Evolutionary conservation across 2,329 filamentous ascomycete genomes (phyloP).

Genomic region (Penicillium sp.): DNA sequence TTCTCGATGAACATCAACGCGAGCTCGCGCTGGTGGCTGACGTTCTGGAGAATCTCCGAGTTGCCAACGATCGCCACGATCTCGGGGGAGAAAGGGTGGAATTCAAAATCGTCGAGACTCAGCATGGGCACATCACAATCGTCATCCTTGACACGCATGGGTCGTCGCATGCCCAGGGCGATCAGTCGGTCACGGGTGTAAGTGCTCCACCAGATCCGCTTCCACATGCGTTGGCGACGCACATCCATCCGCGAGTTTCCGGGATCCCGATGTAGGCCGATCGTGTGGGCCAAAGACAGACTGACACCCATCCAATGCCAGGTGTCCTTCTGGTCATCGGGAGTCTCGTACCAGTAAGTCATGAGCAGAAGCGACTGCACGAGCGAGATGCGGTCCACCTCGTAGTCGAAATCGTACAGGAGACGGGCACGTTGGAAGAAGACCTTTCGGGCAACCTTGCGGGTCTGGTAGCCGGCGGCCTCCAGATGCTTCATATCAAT

Average conservation of each 20-base stretch:
- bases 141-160: slow-evolving; percentile 87
- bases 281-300: slow-evolving; percentile 87
- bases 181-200: slow-evolving; percentile 94
- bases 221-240: slow-evolving; percentile 79
- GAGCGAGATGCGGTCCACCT: slow-evolving; percentile 81
- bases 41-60: slow-evolving; percentile 70
- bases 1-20: slow-evolving; percentile 90
- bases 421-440: slow-evolving; percentile 89
- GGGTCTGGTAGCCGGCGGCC: slow-evolving; percentile 71
- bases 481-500: slow-evolving; percentile 76
- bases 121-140: slow-evolving; percentile 95
- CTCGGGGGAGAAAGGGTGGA: slow-evolving; percentile 64
- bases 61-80: slow-evolving; percentile 67
- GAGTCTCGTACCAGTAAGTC: slow-evolving; percentile 98
- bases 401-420: slow-evolving; percentile 93
- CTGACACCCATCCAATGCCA: slow-evolving; percentile 99
- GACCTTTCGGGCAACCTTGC: slow-evolving; percentile 79
- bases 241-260: slow-evolving; percentile 71
- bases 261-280: slow-evolving; percentile 86
- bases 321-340: slow-evolving; percentile 94
- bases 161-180: slow-evolving; percentile 87
- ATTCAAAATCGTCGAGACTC: slow-evolving; percentile 79
- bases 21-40: slow-evolving; percentile 71
- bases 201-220: slow-evolving; percentile 96
- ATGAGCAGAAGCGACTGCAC: slow-evolving; percentile 87